These are phyloP conservation scores for Torulaspora microellipsoides DNA, from an alignment of 805 yeast genomes.

Conservation along the genomic window DNA sequence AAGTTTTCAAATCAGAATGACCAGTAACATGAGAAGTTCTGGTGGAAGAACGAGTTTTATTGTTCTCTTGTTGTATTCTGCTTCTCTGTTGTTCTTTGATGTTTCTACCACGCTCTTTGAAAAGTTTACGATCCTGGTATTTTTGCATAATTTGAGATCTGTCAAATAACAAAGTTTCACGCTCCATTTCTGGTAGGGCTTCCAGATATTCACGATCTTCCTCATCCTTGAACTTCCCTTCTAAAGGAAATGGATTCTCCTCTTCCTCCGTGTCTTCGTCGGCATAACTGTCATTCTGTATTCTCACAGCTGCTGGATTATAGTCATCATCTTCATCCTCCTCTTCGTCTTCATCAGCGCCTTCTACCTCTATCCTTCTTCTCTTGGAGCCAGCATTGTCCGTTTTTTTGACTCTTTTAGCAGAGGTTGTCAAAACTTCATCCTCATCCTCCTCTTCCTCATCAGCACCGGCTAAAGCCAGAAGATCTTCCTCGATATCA, in stretches of 20 bases:
- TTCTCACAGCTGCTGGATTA: constrained; percentile 31
- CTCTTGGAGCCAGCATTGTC: constrained; percentile 33
- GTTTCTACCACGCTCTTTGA: constrained; percentile 74
- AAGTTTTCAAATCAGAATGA: constrained; percentile 38
- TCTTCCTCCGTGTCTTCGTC: constrained; percentile 40
- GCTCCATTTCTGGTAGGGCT: constrained; percentile 80
- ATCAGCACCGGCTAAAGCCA: constrained; percentile 87
- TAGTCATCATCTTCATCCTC: constrained; percentile 39
- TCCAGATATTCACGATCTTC: constrained; percentile 62
- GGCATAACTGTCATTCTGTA: constrained; percentile 27
- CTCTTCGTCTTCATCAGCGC: constrained; percentile 30
- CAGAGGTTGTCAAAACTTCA: constrained; percentile 26
- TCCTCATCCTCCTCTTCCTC: constrained; percentile 42
- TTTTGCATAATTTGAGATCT: constrained; percentile 90
- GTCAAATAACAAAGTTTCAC: constrained; percentile 87
- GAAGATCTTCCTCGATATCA: constrained; percentile 89
- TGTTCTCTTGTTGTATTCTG: constrained; percentile 25
- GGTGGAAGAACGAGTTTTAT: constrained; percentile 29
- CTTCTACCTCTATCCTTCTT: constrained; percentile 32
- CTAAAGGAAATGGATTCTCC: constrained; percentile 83
- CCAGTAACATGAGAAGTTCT: constrained; percentile 40
- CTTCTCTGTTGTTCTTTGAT: constrained; percentile 27
- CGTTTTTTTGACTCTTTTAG: constrained; percentile 27
- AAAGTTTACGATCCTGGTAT: constrained; percentile 74
- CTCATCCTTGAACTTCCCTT: constrained; percentile 84